Evolutionary conservation across 1,139 yeast genomes (phyloP).

Genomic region (Geotrichum candidum): DNA sequence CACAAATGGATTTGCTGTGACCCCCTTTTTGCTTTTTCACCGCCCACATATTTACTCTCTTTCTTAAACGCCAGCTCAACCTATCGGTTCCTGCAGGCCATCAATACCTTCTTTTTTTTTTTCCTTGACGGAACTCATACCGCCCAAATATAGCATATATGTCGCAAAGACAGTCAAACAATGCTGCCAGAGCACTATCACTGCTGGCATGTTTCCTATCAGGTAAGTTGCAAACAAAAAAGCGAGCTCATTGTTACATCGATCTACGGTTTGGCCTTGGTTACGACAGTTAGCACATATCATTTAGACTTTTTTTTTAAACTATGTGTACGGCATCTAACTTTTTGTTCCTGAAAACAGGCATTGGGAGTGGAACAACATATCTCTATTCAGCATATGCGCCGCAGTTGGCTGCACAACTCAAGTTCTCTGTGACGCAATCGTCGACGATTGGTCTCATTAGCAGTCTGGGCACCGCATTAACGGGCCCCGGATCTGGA

Average conservation of each 20-base stretch:
- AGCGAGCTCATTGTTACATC: too few relatives aligned
- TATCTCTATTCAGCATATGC: slow-evolving; percentile 60
- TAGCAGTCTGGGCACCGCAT: slow-evolving; percentile 55
- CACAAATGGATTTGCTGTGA: too few relatives aligned
- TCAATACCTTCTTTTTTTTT: neutral
- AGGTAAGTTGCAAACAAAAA: slow-evolving; percentile 20
- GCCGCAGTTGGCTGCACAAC: slow-evolving; percentile 53
- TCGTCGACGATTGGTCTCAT: slow-evolving; percentile 52
- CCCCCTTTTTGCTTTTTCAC: neutral
- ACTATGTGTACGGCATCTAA: too few relatives aligned
- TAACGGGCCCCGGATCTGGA: slow-evolving; percentile 59
- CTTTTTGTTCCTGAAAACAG: neutral
- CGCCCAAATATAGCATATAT: neutral
- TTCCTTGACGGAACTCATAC: neutral
- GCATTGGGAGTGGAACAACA: slow-evolving; percentile 46
- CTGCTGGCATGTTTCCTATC: slow-evolving; percentile 30
- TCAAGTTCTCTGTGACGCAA: slow-evolving; percentile 49
- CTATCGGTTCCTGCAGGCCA: neutral
- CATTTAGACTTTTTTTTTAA: neutral
- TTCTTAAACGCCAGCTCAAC: neutral
- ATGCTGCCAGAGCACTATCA: slow-evolving; percentile 19
- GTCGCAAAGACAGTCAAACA: neutral
- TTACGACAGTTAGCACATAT: neutral
- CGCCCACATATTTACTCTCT: neutral
- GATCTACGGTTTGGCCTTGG: neutral